These are phyloP conservation scores for Schizosaccharomyces cryophilus DNA, from an alignment of 805 yeast species.

Conservation along the genomic window DNA sequence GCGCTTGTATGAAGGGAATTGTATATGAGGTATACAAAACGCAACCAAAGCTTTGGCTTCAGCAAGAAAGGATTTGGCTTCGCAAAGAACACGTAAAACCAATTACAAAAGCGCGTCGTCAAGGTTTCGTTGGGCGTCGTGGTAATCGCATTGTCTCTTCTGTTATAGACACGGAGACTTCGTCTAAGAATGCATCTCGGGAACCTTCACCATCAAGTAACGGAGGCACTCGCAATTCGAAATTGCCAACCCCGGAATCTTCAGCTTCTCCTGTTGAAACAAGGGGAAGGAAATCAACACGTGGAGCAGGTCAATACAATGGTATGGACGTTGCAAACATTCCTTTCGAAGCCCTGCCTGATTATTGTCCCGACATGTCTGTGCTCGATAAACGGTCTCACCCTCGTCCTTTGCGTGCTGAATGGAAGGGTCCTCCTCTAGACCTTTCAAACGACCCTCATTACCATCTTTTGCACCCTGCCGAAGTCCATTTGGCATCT, in stretches of 20 bases:
- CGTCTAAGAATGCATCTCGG: not conserved
- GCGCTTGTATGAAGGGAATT: not conserved
- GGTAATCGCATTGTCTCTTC: not conserved
- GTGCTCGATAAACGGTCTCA: conserved; percentile 18
- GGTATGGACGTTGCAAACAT: not conserved
- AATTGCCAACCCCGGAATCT: not conserved
- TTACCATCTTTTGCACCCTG: conserved; percentile 82
- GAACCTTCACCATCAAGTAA: not conserved
- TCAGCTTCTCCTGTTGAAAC: not conserved
- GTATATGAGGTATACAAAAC: not conserved
- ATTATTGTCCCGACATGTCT: conserved; percentile 45
- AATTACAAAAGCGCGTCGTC: not conserved
- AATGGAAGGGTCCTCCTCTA: conserved; percentile 98
- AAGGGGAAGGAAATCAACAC: not conserved
- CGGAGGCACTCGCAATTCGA: not conserved
- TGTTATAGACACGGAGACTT: too few species aligned
- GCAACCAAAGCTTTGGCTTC: not conserved
- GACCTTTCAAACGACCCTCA: conserved; percentile 26
- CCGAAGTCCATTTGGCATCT: conserved; percentile 67
- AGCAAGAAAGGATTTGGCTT: not conserved
- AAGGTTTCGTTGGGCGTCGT: not conserved
- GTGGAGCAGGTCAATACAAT: not conserved
- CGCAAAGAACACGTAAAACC: not conserved
- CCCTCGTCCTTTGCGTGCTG: conserved; percentile 53
- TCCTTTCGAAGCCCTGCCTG: conserved; percentile 24